phyloP scores from a whole-genome alignment of 2,329 filamentous ascomycete species.

The Escovopsis sp. region DNA sequence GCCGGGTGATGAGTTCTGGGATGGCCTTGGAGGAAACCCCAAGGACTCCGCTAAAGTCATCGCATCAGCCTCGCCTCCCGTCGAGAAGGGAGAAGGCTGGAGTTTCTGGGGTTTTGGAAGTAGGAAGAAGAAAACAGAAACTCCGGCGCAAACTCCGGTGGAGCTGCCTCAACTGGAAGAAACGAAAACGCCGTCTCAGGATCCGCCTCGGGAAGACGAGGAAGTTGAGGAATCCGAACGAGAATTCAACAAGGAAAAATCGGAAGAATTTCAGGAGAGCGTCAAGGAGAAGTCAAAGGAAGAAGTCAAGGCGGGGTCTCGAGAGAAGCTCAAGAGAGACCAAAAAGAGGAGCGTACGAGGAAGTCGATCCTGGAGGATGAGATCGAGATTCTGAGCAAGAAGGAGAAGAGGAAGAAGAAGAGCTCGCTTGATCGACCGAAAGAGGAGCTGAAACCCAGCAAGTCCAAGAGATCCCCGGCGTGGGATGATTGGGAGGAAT shows the following conservation, averaged over 20 bases:
- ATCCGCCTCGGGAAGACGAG: too few relatives aligned
- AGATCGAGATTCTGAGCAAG: background rate
- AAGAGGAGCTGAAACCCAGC: slow-evolving; percentile 9
- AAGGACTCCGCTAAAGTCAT: background rate
- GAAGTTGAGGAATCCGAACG: too few relatives aligned
- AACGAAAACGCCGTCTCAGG: background rate
- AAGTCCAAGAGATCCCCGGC: slow-evolving; percentile 11
- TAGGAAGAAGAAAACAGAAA: slow-evolving; percentile 3
- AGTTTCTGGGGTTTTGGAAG: slow-evolving; percentile 14
- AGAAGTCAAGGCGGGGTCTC: background rate
- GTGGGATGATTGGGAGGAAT: slow-evolving; percentile 12
- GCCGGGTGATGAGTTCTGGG: slow-evolving; percentile 9
- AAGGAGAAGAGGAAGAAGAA: slow-evolving; percentile 12
- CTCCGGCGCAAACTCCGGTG: background rate
- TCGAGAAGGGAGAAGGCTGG: slow-evolving; percentile 12
- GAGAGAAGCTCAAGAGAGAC: background rate
- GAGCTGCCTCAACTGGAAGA: background rate
- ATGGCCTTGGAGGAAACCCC: background rate
- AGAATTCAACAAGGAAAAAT: too few relatives aligned
- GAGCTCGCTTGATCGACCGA: slow-evolving; percentile 7
- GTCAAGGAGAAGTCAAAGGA: background rate
- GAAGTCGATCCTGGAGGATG: background rate
- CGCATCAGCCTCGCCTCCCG: background rate
- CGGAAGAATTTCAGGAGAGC: background rate
- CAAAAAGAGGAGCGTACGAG: background rate